Evolutionary conservation across 139 green algal genomes (phyloP), one percentile per base, ranked within the genome.

Genomic region (Ostreobium quekettii): DNA sequence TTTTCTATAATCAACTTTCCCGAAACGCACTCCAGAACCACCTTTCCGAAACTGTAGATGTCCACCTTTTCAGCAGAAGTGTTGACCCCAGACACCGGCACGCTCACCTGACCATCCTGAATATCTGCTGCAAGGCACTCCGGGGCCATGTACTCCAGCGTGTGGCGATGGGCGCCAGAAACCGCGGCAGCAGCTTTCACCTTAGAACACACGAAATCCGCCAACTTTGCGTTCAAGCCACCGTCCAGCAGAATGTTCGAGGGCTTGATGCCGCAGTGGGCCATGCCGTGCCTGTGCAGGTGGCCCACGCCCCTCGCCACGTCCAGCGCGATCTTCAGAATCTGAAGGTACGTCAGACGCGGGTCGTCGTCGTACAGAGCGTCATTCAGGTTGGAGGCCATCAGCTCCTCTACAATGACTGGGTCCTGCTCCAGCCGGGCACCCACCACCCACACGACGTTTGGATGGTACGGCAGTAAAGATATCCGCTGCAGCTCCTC

Each of bases 401-500:
- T 68, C 19, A 68, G 61, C 36, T 68, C 61, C 36, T 57, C 36
- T 3, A 56, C 36, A 38, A 68, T n/a, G 36, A n/a, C n/a, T n/a
- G n/a, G n/a, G n/a, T n/a, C n/a, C n/a, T n/a, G n/a, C n/a, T n/a
- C n/a, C n/a, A n/a, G n/a, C n/a, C n/a, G n/a, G n/a, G n/a, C n/a
- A n/a, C n/a, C n/a, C n/a, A n/a, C n/a, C n/a, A n/a, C n/a, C n/a
- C n/a, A n/a, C n/a, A n/a, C n/a, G n/a, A n/a, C n/a, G n/a, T n/a
- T n/a, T n/a, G n/a, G n/a, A n/a, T n/a, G n/a, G n/a, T n/a, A n/a
- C n/a, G n/a, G n/a, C n/a, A n/a, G n/a, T n/a, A n/a, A n/a, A n/a
- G n/a, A n/a, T n/a, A n/a, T n/a, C n/a, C n/a, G n/a, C n/a, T n/a
- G n/a, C n/a, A n/a, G n/a, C n/a, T n/a, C n/a, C n/a, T n/a, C n/a